Base-by-base conservation (phyloP, 2,329 filamentous ascomycete genomes). In the Arthrobotrys megalospora region DNA sequence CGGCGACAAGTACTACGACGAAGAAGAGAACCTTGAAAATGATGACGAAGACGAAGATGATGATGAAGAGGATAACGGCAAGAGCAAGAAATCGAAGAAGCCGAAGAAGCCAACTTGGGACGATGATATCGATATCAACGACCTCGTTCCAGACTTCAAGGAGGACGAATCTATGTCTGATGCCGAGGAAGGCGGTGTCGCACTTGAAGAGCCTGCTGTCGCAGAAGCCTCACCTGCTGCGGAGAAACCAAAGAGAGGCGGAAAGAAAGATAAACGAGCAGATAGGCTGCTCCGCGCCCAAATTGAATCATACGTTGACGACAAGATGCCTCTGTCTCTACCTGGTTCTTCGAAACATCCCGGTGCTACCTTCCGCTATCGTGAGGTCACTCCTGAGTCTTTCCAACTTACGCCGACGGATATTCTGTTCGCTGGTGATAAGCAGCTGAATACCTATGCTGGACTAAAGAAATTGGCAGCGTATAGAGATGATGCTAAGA, bases 121-220 rank as follows among this genome's bases (percentile, higher is more conserved):
- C 82, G 94, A 98, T 82, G 96, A 99, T 83, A 97, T 99, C 82
- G 94, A 98, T 83, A 98, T 99, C 86, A 93, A 92, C 79, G 95
- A 97, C 84, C 88, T 97, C 63, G 86, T 97, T 32, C 94, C 93
- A 0, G 93, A 97, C 79, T 97, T 96, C 83, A 90, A 93, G 19
- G 92, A 93, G 80, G 86, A 85, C 0, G 87, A 88, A 84, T 11
- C 84, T 84, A 7, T 83, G 81, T 12, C 83, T 0, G 85, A 84
- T 10, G 85, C 84, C 8, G 84, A 85, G 6, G 83, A 72, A 8
- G 84, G 83, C 0, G 85, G 85, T 0, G 84, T 82, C 0, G 84
- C 84, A 0, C 83, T 83, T 8, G 83, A 83, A 12, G 72, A 79
- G 21, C 84, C 84, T 4, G 84, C 85, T 0, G 83, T 16, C 6